A percentile compares a stretch with the other conserved stretches of the same genome.
phyloP scores from a whole-genome alignment of 2,329 filamentous ascomycete genomes.

The Curvularia eragrostidis region DNA sequence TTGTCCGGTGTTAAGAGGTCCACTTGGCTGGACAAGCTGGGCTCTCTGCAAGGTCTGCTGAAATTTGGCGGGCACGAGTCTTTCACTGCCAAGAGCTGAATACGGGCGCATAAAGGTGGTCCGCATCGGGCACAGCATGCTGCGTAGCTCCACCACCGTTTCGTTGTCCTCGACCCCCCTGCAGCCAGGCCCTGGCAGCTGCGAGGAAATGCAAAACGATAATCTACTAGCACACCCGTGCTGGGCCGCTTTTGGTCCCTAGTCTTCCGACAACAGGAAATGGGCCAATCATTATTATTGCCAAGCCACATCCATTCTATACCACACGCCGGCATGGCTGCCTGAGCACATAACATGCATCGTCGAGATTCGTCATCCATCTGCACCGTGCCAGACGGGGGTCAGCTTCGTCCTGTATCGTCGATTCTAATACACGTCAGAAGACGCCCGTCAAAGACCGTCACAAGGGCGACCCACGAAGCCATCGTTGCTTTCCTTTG shows the following conservation, averaged over 20 bases:
- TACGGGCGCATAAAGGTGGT: constrained; percentile 6
- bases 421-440: not conserved
- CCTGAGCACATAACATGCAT: constrained; percentile 12
- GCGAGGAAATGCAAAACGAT: not conserved
- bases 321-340: constrained; percentile 10
- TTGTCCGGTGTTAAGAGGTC: constrained; percentile 16
- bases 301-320: constrained; percentile 19
- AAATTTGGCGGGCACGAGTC: not conserved
- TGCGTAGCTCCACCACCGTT: constrained; percentile 5
- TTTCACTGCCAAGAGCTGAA: not conserved
- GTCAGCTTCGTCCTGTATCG: not conserved
- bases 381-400: not conserved
- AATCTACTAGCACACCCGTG: not conserved
- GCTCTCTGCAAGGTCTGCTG: not conserved
- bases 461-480: not conserved
- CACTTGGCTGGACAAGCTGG: constrained; percentile 8
- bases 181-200: not conserved
- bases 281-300: constrained; percentile 18
- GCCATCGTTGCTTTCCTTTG: not conserved
- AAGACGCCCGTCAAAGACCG: not conserved
- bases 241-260: not conserved
- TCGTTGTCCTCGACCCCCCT: constrained; percentile 10
- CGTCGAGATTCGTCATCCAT: not conserved
- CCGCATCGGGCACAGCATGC: constrained; percentile 4
- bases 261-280: constrained; percentile 11